These are phyloP conservation scores for Diaporthe capsici DNA, from an alignment of 2,329 filamentous ascomycete genomes.

Conservation along the genomic window DNA sequence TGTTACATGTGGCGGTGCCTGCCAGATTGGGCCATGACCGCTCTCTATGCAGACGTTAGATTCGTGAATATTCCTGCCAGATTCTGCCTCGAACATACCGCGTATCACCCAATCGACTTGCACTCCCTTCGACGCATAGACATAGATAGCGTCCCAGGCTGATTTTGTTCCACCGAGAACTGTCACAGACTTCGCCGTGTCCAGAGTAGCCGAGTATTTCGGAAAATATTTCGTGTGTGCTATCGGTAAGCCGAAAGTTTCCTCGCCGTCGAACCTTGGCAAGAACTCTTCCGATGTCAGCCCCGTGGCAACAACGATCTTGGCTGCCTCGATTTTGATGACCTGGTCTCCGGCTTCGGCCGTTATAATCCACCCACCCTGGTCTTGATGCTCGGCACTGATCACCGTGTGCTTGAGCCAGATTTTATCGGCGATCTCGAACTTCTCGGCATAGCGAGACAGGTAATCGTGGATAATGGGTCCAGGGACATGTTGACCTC, in stretches of 20 bases:
- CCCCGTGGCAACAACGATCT: constrained; percentile 69
- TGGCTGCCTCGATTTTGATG: constrained; percentile 55
- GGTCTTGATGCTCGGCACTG: constrained; percentile 57
- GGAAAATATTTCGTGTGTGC: constrained; percentile 66
- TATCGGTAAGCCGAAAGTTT: constrained; percentile 60
- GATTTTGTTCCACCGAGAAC: constrained; percentile 76
- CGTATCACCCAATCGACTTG: constrained; percentile 74
- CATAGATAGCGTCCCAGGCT: constrained; percentile 75
- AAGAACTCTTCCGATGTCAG: constrained; percentile 65
- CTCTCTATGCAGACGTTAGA: constrained; percentile 2
- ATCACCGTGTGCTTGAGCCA: constrained; percentile 56
- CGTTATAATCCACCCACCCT: constrained; percentile 60
- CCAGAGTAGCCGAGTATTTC: constrained; percentile 56
- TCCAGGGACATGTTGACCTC: constrained; percentile 64
- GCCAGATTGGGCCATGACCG: constrained; percentile 72
- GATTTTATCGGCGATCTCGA: constrained; percentile 57
- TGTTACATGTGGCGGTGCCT: constrained; percentile 73
- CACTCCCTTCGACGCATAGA: constrained; percentile 68
- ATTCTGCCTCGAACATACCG: constrained; percentile 48
- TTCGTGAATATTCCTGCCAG: neutral
- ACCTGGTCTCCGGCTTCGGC: constrained; percentile 43
- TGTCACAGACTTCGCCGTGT: constrained; percentile 60
- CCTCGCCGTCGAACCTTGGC: constrained; percentile 62
- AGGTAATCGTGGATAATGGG: constrained; percentile 63
- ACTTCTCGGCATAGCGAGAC: constrained; percentile 58